Evolutionary conservation across 768 basidiomycete genomes (phyloP).

Genomic region (Collybia mongolica): DNA sequence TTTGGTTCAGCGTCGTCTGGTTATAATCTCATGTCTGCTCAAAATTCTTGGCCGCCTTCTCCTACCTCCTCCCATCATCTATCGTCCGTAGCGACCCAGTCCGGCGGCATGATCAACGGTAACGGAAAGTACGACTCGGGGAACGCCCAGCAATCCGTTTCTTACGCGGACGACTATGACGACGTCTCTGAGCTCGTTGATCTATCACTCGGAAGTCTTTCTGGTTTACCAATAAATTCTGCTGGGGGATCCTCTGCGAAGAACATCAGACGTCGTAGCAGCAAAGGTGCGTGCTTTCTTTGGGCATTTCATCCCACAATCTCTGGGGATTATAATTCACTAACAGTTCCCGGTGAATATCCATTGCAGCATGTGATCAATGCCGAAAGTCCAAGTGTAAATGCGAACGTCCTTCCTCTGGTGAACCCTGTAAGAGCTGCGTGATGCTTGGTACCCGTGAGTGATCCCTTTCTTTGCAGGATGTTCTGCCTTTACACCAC

Average conservation of each 20-base stretch:
- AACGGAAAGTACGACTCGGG: slow-evolving; percentile 13
- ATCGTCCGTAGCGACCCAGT: slow-evolving; percentile 9
- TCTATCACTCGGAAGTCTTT: slow-evolving; percentile 27
- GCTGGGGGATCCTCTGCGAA: slow-evolving; percentile 25
- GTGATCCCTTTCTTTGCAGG: slow-evolving; percentile 16
- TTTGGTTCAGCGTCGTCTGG: slow-evolving; percentile 23
- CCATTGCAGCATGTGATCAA: slow-evolving; percentile 72
- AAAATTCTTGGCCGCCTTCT: slow-evolving; percentile 26
- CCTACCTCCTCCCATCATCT: slow-evolving; percentile 18
- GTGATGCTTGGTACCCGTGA: slow-evolving; percentile 69
- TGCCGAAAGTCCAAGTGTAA: slow-evolving; percentile 91
- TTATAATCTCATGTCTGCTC: slow-evolving; percentile 20
- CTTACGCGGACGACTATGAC: slow-evolving; percentile 64
- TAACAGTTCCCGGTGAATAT: slow-evolving; percentile 6
- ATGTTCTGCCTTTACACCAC: too few relatives aligned
- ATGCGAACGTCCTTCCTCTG: slow-evolving; percentile 66
- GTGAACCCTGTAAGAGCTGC: slow-evolving; percentile 76
- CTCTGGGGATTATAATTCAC: slow-evolving; percentile 8
- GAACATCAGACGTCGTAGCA: slow-evolving; percentile 71
- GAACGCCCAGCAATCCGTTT: slow-evolving; percentile 26
- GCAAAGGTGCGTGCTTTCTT: slow-evolving; percentile 53
- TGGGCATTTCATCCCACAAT: not conserved
- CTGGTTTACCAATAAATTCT: slow-evolving; percentile 16
- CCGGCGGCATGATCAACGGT: slow-evolving; percentile 11
- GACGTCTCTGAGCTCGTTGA: slow-evolving; percentile 55